Percentiles rank a stretch among this genome's conserved stretches.
Conservation (phyloP, 2,329 filamentous ascomycete genomes). For the Aspergillus arachidicola region DNA sequence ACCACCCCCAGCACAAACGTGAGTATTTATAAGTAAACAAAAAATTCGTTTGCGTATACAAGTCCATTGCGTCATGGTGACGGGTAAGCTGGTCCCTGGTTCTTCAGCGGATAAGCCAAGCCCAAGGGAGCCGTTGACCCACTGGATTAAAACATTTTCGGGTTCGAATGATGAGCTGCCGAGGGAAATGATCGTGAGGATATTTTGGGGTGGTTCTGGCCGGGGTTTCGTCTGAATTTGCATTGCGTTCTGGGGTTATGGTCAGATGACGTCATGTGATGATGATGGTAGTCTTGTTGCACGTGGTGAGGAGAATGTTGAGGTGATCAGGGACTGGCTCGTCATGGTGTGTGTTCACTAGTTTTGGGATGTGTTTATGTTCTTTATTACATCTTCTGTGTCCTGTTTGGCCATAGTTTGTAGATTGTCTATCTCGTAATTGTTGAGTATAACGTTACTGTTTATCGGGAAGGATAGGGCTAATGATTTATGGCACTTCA, state of each 20-base stretch:
- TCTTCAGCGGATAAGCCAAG: neutral
- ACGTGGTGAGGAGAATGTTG: neutral
- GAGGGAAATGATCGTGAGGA: too few species aligned
- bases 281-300: neutral
- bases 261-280: too few species aligned
- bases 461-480: neutral
- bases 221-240: too few species aligned
- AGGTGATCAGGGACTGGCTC: too few species aligned
- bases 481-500: too few species aligned
- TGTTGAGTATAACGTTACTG: neutral
- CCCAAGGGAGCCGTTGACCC: neutral
- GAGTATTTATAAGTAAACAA: neutral
- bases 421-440: too few species aligned
- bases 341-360: too few species aligned
- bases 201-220: too few species aligned
- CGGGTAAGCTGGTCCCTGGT: neutral
- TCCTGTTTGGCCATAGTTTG: accelerated
- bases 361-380: too few species aligned
- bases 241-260: too few species aligned
- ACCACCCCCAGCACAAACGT: neutral
- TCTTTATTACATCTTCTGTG: too few species aligned
- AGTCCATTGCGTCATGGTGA: neutral
- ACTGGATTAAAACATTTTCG: neutral
- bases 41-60: neutral
- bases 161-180: too few species aligned